A percentile compares a stretch with the other conserved stretches of the same genome.
Conservation (phyloP, 257 asterid species). For the Petunia secreta region DNA sequence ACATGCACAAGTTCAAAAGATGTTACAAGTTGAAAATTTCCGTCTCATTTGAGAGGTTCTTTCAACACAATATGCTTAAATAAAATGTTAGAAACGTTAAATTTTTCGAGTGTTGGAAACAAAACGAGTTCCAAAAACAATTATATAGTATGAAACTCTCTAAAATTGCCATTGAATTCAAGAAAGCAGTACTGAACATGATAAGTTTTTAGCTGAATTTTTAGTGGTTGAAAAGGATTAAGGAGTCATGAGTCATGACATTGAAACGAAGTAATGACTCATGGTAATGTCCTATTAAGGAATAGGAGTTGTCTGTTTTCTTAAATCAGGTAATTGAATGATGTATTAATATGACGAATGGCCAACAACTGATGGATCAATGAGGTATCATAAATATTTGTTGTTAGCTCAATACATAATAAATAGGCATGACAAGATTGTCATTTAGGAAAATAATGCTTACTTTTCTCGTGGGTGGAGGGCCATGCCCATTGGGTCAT, state of each 20-base stretch:
- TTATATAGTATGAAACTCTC: not conserved
- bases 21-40: not conserved
- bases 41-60: not conserved
- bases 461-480: not conserved
- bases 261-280: not conserved
- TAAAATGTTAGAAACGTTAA: too few relatives aligned
- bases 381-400: not conserved
- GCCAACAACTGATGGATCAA: not conserved
- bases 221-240: not conserved
- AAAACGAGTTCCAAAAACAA: not conserved
- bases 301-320: not conserved
- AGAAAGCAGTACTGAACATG: too few relatives aligned
- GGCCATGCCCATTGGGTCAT: not conserved
- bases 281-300: not conserved
- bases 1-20: not conserved
- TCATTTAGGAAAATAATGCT: slow-evolving; percentile 7
- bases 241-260: not conserved
- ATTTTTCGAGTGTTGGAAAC: not conserved
- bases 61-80: too few relatives aligned
- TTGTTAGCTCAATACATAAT: not conserved
- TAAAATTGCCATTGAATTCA: too few relatives aligned
- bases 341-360: slow-evolving; percentile 10
- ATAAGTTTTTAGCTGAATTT: not conserved
- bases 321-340: not conserved
- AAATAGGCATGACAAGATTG: not conserved